A percentile compares a stretch with the other conserved stretches of the same genome.
Conservation (phyloP, 169 alveolate species). For the Cystoisospora suis region DNA sequence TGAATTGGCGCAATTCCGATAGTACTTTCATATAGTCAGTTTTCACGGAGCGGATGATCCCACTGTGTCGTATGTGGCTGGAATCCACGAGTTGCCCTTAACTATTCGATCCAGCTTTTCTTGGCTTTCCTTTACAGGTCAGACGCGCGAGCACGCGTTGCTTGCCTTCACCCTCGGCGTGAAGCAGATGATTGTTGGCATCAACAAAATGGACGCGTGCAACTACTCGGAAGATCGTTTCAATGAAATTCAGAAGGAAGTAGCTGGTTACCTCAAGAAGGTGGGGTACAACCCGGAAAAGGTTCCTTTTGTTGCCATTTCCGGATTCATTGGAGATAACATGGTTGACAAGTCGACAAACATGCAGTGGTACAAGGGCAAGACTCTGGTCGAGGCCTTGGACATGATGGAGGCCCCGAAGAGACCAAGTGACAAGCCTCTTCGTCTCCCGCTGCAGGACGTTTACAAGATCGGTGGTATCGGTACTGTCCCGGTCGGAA, state of each 20-base stretch:
- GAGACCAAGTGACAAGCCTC: slow-evolving; percentile 96
- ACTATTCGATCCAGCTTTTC: too few relatives aligned
- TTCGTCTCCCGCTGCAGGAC: slow-evolving; percentile 97
- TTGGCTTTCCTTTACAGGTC: slow-evolving; percentile 84
- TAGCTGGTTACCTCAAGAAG: slow-evolving; percentile 93
- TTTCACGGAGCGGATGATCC: too few relatives aligned
- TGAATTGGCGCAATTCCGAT: too few relatives aligned
- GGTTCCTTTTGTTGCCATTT: slow-evolving; percentile 97
- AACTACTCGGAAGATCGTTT: slow-evolving; percentile 95
- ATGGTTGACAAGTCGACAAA: slow-evolving; percentile 94
- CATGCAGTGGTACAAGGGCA: slow-evolving; percentile 98
- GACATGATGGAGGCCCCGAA: slow-evolving; percentile 96
- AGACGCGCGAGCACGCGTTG: slow-evolving; percentile 98
- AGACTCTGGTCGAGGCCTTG: slow-evolving; percentile 95
- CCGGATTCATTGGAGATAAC: slow-evolving; percentile 98
- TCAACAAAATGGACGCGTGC: slow-evolving; percentile 98
- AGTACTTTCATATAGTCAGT: too few relatives aligned
- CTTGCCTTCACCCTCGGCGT: slow-evolving; percentile 99
- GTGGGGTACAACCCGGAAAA: slow-evolving; percentile 93
- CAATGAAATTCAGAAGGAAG: slow-evolving; percentile 95
- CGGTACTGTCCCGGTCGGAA: slow-evolving; percentile 99
- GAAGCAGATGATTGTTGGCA: slow-evolving; percentile 97
- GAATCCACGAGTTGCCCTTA: too few relatives aligned
- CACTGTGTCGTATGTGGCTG: too few relatives aligned
- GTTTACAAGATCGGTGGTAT: slow-evolving; percentile 99